Evolutionary conservation across 2,329 filamentous ascomycete genomes (phyloP).

Genomic region (Alternaria dauci): DNA sequence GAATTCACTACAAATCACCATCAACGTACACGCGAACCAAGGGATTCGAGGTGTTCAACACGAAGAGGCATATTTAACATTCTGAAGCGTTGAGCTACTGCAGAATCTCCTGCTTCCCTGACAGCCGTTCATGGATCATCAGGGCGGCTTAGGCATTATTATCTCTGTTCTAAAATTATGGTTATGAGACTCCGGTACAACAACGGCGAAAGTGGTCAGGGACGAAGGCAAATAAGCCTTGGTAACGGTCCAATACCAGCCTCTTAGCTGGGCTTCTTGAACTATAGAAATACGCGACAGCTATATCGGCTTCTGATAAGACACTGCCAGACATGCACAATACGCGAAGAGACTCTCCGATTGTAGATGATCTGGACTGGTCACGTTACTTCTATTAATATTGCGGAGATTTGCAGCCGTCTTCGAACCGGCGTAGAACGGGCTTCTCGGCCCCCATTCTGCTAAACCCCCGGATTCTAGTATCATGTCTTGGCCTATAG

Average conservation of each 20-base stretch:
- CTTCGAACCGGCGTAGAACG: conserved; percentile 26
- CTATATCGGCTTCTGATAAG: background rate
- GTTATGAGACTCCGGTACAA: background rate
- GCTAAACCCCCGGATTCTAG: conserved; percentile 22
- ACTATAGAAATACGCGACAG: background rate
- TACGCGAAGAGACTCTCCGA: conserved; percentile 6
- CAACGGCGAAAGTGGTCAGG: background rate
- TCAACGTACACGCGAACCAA: background rate
- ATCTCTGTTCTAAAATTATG: too few relatives aligned
- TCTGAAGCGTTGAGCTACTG: background rate
- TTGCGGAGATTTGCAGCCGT: conserved; percentile 36
- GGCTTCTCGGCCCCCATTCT: conserved; percentile 4
- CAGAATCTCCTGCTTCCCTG: background rate
- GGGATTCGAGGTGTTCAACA: background rate
- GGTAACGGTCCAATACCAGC: background rate
- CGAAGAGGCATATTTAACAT: background rate
- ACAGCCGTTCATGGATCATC: background rate
- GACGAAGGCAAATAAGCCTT: background rate
- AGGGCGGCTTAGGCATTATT: background rate
- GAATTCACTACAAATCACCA: background rate
- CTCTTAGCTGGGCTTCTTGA: background rate
- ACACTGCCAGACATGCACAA: background rate
- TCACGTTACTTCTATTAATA: conserved; percentile 21
- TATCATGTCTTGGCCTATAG: conserved; percentile 7
- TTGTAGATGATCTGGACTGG: conserved; percentile 22